Evolutionary conservation across 768 basidiomycete genomes (phyloP).

Genomic region (Daedaleopsis nitida): DNA sequence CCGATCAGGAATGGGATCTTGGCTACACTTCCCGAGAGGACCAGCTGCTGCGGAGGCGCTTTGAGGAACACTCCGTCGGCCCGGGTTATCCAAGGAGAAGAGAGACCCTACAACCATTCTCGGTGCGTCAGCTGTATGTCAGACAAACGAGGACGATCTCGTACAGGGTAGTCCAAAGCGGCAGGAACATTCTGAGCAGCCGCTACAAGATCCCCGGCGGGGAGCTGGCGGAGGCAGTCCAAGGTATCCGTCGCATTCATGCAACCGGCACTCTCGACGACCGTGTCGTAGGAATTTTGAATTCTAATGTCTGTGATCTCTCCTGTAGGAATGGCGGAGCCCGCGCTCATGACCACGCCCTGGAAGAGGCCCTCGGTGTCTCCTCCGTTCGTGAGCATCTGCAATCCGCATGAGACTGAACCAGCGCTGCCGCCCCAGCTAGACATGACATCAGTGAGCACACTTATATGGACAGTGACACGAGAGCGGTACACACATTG

Average conservation of each 20-base stretch:
- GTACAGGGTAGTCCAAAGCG: conserved; percentile 33
- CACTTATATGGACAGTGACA: neutral
- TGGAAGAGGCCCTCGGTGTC: conserved; percentile 29
- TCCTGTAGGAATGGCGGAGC: conserved; percentile 13
- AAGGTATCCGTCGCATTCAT: conserved; percentile 37
- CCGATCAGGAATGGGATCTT: conserved; percentile 49
- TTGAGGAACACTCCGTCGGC: conserved; percentile 50
- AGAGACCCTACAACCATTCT: conserved; percentile 36
- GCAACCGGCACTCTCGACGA: conserved; percentile 44
- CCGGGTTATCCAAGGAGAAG: conserved; percentile 49
- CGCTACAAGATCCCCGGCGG: conserved; percentile 30
- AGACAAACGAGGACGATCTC: conserved; percentile 37
- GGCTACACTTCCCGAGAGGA: conserved; percentile 48
- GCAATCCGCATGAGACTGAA: neutral
- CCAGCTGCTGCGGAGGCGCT: conserved; percentile 40
- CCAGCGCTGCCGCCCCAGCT: neutral
- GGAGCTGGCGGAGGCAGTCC: conserved; percentile 42
- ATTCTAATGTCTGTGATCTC: conserved; percentile 8
- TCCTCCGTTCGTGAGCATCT: conserved; percentile 21
- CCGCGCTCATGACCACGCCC: conserved; percentile 41
- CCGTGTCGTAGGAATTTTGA: conserved; percentile 42
- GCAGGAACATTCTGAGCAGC: conserved; percentile 36
- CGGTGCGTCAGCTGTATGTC: conserved; percentile 23
- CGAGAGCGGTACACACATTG: conserved; percentile 31
- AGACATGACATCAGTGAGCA: neutral